Base-by-base conservation (phyloP, 352 stramenopile species). In the Aphanomyces cochlioides region DNA sequence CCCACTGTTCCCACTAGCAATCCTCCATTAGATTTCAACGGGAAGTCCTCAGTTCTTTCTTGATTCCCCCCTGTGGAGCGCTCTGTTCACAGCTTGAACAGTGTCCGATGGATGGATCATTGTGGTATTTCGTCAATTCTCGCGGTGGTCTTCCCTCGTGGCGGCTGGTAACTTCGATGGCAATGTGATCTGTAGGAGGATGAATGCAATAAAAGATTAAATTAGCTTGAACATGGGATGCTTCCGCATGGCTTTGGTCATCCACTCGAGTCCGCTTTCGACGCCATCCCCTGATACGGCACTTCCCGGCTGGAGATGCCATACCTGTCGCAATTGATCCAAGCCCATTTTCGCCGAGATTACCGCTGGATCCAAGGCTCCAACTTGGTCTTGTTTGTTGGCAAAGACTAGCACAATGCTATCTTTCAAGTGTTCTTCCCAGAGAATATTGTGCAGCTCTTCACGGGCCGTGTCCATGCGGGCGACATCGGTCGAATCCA, bases 401-500 rank as follows among this genome's bases (percentile, higher is more conserved):
- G 64, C 64, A 34, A 70, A 50, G 3, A 70, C 54, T 21, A 70
- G 54, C 37, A 70, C 45, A n/a, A 28, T 54, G 38, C 12, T 21
- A 21, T 63, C 15, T 36, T 50, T 47, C 5, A 70, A 41, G 7
- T 70, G n/a, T 6, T 70, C 64, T 61, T 70, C 43, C 39, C 43
- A 39, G 34, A 70, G 40, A 36, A 61, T 70, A 21, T 39, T 47
- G 28, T 19, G 21, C 7, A 70, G 54, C 40, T 61, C 64, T 45
- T 75, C 66, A 12, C 36, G 15, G 12, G 72, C 72, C 8, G 17
- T 37, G n/a, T 63, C 15, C 5, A 75, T 73, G 50, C 72, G 60
- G 34, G 71, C 50, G 28, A 12, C 13, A 47, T 75, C 72, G 34
- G 38, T 74, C 47, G 66, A 74, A 40, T 75, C 72, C 6, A 75